phyloP scores from a whole-genome alignment of 805 yeast genomes.

The Pichia scutulata region DNA sequence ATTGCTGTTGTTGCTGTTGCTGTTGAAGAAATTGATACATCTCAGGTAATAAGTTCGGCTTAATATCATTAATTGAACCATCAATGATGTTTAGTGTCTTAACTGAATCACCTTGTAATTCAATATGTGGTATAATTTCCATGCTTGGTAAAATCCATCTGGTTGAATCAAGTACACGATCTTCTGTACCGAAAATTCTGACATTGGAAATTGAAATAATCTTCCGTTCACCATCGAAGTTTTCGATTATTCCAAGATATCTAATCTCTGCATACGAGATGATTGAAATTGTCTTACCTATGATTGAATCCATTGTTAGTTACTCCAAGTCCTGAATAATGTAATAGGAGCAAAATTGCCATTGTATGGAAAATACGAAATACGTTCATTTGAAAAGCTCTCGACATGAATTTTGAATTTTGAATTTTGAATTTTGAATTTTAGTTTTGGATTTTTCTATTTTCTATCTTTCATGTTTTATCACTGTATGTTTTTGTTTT shows the following conservation, averaged over 20 bases:
- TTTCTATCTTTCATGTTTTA: no score
- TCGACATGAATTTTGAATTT: not conserved
- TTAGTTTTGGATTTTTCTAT: no score
- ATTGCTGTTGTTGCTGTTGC: conserved; percentile 8
- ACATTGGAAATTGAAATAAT: conserved; percentile 80
- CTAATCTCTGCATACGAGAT: conserved; percentile 74
- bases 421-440: not conserved
- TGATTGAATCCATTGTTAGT: conserved; percentile 72
- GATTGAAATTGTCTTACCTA: conserved; percentile 82
- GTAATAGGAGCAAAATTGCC: no score
- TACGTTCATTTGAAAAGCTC: not conserved
- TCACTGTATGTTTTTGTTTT: not conserved
- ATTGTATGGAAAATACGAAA: no score
- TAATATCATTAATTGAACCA: conserved; percentile 53
- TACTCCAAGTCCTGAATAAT: no score
- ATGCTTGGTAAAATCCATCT: conserved; percentile 67
- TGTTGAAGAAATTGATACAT: conserved; percentile 15
- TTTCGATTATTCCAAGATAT: conserved; percentile 83
- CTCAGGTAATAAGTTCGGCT: conserved; percentile 40
- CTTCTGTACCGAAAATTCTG: conserved; percentile 86
- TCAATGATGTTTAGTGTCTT: conserved; percentile 83
- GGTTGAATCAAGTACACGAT: conserved; percentile 63
- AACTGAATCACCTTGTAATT: conserved; percentile 87
- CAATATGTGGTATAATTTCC: conserved; percentile 65
- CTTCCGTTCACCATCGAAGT: conserved; percentile 82